Conservation (phyloP, 495 filamentous ascomycete genomes). For the Astrothelium macrocarpum region DNA sequence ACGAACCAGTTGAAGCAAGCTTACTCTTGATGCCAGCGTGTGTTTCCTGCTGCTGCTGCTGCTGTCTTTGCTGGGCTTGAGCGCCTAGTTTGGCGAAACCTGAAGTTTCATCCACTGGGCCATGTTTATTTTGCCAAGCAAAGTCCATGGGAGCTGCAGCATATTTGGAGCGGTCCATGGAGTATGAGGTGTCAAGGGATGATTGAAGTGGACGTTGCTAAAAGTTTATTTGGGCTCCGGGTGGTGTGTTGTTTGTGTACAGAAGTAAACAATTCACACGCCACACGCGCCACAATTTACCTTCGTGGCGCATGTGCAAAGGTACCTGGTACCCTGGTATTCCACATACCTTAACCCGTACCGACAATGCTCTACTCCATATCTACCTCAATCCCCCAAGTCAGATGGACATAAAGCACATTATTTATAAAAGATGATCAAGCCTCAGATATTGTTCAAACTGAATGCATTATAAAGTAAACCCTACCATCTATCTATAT, state of each 20-base stretch:
- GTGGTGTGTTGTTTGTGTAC: not conserved
- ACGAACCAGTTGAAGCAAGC: not conserved
- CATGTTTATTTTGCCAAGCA: slow-evolving; percentile 47
- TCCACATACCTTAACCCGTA: too few species aligned
- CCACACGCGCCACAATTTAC: not conserved
- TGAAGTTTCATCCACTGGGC: slow-evolving; percentile 48
- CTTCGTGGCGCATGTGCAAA: not conserved
- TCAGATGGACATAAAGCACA: too few species aligned
- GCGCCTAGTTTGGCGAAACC: slow-evolving; percentile 44
- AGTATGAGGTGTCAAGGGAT: not conserved
- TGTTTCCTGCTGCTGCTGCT: slow-evolving; percentile 1
- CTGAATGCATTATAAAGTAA: too few species aligned
- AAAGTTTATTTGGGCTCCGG: not conserved
- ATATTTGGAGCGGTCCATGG: not conserved
- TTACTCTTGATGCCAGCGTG: slow-evolving; percentile 11
- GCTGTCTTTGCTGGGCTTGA: slow-evolving; percentile 34
- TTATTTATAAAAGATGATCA: too few species aligned
- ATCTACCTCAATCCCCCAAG: too few species aligned
- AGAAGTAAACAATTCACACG: slow-evolving; percentile 1
- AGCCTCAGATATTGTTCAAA: too few species aligned
- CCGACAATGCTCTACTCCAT: too few species aligned
- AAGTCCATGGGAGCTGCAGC: slow-evolving; percentile 52
- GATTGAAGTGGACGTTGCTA: not conserved
- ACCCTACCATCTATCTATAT: not conserved
- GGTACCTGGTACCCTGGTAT: too few species aligned